phyloP scores from a whole-genome alignment of 83 land plant species.

The Thuja plicata region DNA sequence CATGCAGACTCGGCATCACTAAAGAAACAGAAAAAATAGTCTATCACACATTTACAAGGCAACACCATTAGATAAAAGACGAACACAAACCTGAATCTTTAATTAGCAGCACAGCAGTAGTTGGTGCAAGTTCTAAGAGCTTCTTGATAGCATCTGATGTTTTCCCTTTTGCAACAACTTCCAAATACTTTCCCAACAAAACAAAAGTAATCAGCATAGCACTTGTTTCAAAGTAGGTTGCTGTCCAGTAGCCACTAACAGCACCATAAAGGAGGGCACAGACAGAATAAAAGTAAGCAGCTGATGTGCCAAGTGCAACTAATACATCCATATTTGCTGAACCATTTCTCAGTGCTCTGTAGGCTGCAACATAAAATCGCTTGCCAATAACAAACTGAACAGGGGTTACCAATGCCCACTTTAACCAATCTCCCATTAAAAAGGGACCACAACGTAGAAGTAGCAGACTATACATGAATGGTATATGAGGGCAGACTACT shows the following conservation, averaged over 20 bases:
- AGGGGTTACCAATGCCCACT: conserved; percentile 77
- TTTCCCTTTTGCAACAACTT: conserved; percentile 93
- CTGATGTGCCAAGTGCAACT: conserved; percentile 89
- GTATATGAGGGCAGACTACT: conserved; percentile 69
- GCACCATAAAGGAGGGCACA: conserved; percentile 87
- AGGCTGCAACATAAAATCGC: conserved; percentile 89
- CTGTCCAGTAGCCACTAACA: conserved; percentile 61
- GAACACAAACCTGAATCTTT: conserved; percentile 61
- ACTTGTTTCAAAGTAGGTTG: conserved; percentile 96
- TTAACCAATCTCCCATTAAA: conserved; percentile 75
- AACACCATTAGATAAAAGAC: neutral
- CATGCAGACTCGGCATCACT: conserved; percentile 6
- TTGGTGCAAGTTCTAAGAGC: conserved; percentile 95
- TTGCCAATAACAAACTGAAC: conserved; percentile 85
- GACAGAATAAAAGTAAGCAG: conserved; percentile 92
- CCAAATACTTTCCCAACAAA: conserved; percentile 93
- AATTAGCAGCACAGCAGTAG: conserved; percentile 77
- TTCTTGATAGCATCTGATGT: conserved; percentile 97
- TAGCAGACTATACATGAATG: conserved; percentile 48
- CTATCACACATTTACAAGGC: neutral
- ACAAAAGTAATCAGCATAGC: conserved; percentile 97
- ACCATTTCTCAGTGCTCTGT: conserved; percentile 75
- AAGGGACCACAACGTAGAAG: conserved; percentile 85
- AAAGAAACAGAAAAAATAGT: neutral
- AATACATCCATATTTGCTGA: conserved; percentile 98